Conservation (phyloP, 352 stramenopile species). For the Phytophthora macrochlamydospora region DNA sequence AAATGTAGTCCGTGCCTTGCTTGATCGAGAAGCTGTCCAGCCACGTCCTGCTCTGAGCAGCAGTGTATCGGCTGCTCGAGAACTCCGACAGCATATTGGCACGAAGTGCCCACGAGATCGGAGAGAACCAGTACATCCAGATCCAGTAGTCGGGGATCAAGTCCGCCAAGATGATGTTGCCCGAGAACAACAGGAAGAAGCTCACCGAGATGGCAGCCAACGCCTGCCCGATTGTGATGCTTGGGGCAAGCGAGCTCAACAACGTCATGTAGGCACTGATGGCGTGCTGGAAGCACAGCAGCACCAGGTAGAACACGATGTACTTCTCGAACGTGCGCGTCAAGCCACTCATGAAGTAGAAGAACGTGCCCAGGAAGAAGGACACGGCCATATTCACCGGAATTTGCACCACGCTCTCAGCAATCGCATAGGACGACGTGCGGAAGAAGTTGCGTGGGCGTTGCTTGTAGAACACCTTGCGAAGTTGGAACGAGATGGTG, state of each 20-base stretch:
- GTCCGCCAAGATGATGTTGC: conserved; percentile 57
- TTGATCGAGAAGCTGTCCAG: conserved; percentile 43
- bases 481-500: conserved; percentile 70
- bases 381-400: conserved; percentile 63
- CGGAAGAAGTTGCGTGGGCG: conserved; percentile 84
- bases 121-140: conserved; percentile 65
- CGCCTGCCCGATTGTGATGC: conserved; percentile 45
- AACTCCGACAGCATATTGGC: conserved; percentile 54
- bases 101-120: conserved; percentile 48
- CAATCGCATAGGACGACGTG: conserved; percentile 73
- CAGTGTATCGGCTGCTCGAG: conserved; percentile 24
- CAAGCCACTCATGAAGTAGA: conserved; percentile 83
- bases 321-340: conserved; percentile 54
- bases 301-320: conserved; percentile 69
- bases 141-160: conserved; percentile 57
- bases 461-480: conserved; percentile 90
- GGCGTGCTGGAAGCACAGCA: conserved; percentile 68
- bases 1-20: conserved; percentile 39
- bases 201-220: conserved; percentile 42
- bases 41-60: conserved; percentile 4
- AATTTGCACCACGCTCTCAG: conserved; percentile 48
- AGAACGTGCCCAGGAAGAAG: conserved; percentile 74
- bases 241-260: conserved; percentile 41
- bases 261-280: conserved; percentile 55
- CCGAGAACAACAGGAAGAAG: conserved; percentile 63